A percentile compares a stretch with the other conserved stretches of the same genome.
phyloP scores from a whole-genome alignment of 768 basidiomycete species.

The Leccinum disarticulatum region DNA sequence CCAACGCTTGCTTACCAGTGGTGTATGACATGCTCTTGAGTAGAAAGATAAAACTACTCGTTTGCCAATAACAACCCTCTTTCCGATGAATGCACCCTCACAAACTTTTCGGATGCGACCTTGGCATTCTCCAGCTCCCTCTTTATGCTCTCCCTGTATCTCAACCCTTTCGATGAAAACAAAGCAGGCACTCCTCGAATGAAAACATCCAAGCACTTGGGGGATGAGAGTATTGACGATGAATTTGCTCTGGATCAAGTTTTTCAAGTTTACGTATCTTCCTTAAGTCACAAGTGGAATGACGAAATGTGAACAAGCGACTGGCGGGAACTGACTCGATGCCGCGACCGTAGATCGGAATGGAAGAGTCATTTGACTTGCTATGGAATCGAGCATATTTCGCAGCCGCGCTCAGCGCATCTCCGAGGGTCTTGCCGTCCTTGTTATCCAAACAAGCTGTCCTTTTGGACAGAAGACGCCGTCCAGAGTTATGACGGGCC shows the following conservation, averaged over 20 bases:
- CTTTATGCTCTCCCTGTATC: slow-evolving; percentile 43
- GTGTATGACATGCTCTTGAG: neutral
- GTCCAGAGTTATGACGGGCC: neutral
- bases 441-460: slow-evolving; percentile 40
- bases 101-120: neutral
- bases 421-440: slow-evolving; percentile 55
- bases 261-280: slow-evolving; percentile 16
- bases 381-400: slow-evolving; percentile 45
- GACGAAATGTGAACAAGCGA: neutral
- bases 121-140: slow-evolving; percentile 35
- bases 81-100: slow-evolving; percentile 1
- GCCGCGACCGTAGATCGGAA: neutral
- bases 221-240: slow-evolving; percentile 21
- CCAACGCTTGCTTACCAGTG: no score
- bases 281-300: neutral
- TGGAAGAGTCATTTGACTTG: slow-evolving; percentile 5
- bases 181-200: slow-evolving; percentile 36
- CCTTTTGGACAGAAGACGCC: neutral
- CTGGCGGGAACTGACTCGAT: neutral
- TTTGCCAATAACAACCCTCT: neutral
- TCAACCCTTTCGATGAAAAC: slow-evolving; percentile 44
- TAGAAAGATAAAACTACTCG: neutral
- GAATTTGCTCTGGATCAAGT: slow-evolving; percentile 26
- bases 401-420: slow-evolving; percentile 46
- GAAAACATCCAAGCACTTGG: slow-evolving; percentile 42